These are phyloP conservation scores for Penicillium angulare DNA, from an alignment of 495 filamentous ascomycete species.

Conservation along the genomic window DNA sequence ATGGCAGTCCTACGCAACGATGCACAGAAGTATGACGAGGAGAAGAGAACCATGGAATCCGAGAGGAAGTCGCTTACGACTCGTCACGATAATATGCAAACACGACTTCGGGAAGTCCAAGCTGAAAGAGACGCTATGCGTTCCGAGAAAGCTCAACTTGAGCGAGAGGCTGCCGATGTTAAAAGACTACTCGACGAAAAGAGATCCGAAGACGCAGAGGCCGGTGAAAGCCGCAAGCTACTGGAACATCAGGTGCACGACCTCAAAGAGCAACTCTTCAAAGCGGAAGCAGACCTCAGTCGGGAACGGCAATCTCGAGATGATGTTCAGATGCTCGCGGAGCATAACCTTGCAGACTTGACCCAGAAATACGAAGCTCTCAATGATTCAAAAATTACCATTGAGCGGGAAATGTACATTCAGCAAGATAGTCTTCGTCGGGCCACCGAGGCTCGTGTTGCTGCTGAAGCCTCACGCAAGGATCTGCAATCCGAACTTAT, in stretches of 20 bases:
- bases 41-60: constrained; percentile 71
- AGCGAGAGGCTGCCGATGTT: constrained; percentile 86
- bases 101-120: constrained; percentile 77
- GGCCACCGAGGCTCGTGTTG: constrained; percentile 73
- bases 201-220: constrained; percentile 84
- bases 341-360: constrained; percentile 80
- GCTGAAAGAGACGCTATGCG: constrained; percentile 85
- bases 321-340: constrained; percentile 86
- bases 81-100: constrained; percentile 78
- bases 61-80: constrained; percentile 65
- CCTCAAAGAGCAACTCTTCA: constrained; percentile 79
- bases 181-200: constrained; percentile 83
- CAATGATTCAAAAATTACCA: constrained; percentile 93
- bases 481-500: constrained; percentile 84
- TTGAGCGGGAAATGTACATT: constrained; percentile 98
- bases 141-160: constrained; percentile 75
- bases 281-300: constrained; percentile 84
- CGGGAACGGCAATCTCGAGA: constrained; percentile 93
- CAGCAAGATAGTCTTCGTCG: constrained; percentile 93
- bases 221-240: constrained; percentile 78
- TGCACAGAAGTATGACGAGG: constrained; percentile 71
- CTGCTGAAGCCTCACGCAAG: constrained; percentile 82
- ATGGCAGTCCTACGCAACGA: constrained; percentile 80
- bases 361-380: constrained; percentile 83
- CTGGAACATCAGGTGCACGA: constrained; percentile 86